Evolutionary conservation across 2,329 filamentous ascomycete species (phyloP).

Genomic region (Trichoderma simmonsii): DNA sequence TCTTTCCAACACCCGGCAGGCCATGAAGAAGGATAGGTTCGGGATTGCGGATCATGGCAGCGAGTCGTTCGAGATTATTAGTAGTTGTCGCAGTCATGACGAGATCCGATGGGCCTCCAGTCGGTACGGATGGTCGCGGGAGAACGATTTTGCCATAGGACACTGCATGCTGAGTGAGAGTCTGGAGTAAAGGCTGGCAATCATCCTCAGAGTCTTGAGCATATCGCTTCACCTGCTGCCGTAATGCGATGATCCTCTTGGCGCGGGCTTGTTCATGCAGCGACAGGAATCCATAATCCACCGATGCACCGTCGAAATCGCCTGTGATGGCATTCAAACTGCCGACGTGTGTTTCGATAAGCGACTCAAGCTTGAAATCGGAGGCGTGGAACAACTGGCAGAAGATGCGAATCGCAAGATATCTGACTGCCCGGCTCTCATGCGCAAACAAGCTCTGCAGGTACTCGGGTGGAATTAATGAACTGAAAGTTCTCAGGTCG

Average conservation of each 20-base stretch:
- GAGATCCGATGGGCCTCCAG: conserved; percentile 48
- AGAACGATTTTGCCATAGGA: conserved; percentile 66
- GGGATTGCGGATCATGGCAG: conserved; percentile 60
- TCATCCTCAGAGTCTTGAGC: conserved; percentile 13
- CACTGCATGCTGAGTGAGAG: conserved; percentile 59
- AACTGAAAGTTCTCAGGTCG: conserved; percentile 65
- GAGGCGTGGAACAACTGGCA: conserved; percentile 75
- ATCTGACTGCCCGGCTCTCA: conserved; percentile 61
- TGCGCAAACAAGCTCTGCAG: conserved; percentile 68
- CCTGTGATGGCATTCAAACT: conserved; percentile 59
- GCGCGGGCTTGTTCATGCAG: conserved; percentile 56
- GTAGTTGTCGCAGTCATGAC: conserved; percentile 71
- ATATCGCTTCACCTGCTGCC: conserved; percentile 35
- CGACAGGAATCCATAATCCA: conserved; percentile 75
- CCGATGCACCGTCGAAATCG: conserved; percentile 68
- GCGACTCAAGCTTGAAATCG: conserved; percentile 71
- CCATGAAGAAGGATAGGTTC: conserved; percentile 80
- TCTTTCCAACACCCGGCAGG: conserved; percentile 85
- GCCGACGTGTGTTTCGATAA: conserved; percentile 65
- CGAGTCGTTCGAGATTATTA: conserved; percentile 68
- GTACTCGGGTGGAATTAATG: conserved; percentile 60
- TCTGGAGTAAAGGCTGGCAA: conserved; percentile 30
- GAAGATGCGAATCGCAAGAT: conserved; percentile 77
- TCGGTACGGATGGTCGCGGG: conserved; percentile 55
- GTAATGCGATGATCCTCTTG: conserved; percentile 43